Evolutionary conservation across 805 yeast genomes (phyloP).

Genomic region (Cyberlindnera saturnus): DNA sequence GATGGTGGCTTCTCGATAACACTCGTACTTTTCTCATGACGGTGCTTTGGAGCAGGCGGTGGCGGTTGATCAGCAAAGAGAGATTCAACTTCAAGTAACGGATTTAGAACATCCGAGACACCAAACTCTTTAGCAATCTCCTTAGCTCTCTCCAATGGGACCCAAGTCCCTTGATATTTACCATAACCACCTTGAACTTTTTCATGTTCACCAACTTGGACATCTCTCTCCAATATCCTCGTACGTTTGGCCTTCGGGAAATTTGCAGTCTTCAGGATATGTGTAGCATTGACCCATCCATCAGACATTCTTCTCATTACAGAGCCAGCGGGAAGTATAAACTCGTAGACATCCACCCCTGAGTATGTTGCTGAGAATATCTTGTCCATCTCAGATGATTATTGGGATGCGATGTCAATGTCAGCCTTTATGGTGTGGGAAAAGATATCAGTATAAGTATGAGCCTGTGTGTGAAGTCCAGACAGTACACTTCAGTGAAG

Average conservation of each 20-base stretch:
- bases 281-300: slow-evolving; percentile 92
- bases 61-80: slow-evolving; percentile 45
- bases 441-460: no score
- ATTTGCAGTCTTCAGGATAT: slow-evolving; percentile 85
- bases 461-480: no score
- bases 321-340: slow-evolving; percentile 58
- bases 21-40: slow-evolving; percentile 38
- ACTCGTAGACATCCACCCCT: slow-evolving; percentile 80
- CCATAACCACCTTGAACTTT: slow-evolving; percentile 98
- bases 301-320: slow-evolving; percentile 74
- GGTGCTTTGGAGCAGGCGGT: slow-evolving; percentile 61
- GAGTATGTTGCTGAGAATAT: slow-evolving; percentile 75
- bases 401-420: background rate
- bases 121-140: slow-evolving; percentile 60
- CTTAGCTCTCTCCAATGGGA: slow-evolving; percentile 72
- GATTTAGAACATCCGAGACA: slow-evolving; percentile 54
- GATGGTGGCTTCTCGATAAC: slow-evolving; percentile 9
- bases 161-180: slow-evolving; percentile 96
- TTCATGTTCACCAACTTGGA: slow-evolving; percentile 85
- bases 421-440: no score
- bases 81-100: slow-evolving; percentile 58
- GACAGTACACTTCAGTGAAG: no score
- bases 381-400: slow-evolving; percentile 22
- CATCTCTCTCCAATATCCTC: slow-evolving; percentile 85
- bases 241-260: slow-evolving; percentile 94